Conservation (phyloP, 2,329 filamentous ascomycete genomes). For the Penicillium digitatum region DNA sequence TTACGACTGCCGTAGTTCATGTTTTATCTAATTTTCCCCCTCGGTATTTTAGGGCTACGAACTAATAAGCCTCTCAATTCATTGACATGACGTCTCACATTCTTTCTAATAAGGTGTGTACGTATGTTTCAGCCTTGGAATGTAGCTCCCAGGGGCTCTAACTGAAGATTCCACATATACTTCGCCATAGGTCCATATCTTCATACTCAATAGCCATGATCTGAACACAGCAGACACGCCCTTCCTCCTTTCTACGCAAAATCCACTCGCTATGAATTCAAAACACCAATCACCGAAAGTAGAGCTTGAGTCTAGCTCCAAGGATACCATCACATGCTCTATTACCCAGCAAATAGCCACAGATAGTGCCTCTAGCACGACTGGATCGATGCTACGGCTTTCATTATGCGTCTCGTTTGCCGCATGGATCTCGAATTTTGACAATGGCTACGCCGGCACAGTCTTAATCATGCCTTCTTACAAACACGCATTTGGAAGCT, state of each 20-base stretch:
- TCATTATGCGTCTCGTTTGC: slow-evolving; percentile 23
- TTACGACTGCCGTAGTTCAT: background rate
- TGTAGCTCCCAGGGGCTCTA: slow-evolving; percentile 1
- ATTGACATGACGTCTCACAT: slow-evolving; percentile 4
- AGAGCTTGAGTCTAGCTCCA: slow-evolving; percentile 3
- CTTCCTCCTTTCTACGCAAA: background rate
- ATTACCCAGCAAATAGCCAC: background rate
- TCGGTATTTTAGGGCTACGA: background rate
- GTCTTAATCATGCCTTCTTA: slow-evolving; percentile 27
- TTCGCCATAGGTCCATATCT: background rate
- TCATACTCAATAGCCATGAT: background rate
- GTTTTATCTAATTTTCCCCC: background rate
- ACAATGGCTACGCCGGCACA: slow-evolving; percentile 23
- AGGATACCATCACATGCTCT: background rate
- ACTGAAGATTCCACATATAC: background rate
- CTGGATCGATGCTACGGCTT: slow-evolving; percentile 19
- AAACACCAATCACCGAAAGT: background rate
- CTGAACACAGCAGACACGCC: no score
- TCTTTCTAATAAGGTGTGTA: slow-evolving; percentile 14
- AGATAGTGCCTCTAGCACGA: slow-evolving; percentile 9
- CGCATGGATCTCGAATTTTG: slow-evolving; percentile 26
- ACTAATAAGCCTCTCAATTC: slow-evolving; percentile 4
- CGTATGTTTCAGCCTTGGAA: slow-evolving; percentile 15
- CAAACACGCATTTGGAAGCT: slow-evolving; percentile 22
- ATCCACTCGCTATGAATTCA: background rate